phyloP scores from a whole-genome alignment of 2,329 filamentous ascomycete genomes.

The Pseudopyricularia javanii region DNA sequence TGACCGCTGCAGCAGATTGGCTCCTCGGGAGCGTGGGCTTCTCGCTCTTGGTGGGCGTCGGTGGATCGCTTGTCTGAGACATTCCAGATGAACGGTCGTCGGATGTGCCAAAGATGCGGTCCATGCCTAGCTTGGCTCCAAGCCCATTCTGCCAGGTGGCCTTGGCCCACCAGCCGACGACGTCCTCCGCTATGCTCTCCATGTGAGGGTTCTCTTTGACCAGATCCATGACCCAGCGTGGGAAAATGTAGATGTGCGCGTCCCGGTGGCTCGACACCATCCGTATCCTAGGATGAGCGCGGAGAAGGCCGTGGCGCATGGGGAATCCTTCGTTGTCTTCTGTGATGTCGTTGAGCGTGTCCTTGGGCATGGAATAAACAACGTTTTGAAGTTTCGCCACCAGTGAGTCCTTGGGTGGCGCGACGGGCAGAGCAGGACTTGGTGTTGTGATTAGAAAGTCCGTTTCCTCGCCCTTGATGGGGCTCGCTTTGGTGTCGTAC shows the following conservation, averaged over 20 bases:
- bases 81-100: not conserved
- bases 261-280: constrained; percentile 80
- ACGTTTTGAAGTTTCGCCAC: constrained; percentile 61
- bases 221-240: constrained; percentile 81
- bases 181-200: constrained; percentile 81
- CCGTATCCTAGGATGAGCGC: constrained; percentile 61
- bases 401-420: constrained; percentile 51
- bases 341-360: constrained; percentile 73
- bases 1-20: not conserved
- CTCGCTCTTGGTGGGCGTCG: constrained; percentile 6
- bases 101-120: constrained; percentile 41
- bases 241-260: constrained; percentile 90
- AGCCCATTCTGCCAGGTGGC: constrained; percentile 80
- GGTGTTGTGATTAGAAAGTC: constrained; percentile 79
- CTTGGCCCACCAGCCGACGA: constrained; percentile 93
- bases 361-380: constrained; percentile 77
- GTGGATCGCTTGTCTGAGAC: constrained; percentile 1
- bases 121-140: constrained; percentile 62
- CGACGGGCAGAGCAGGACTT: constrained; percentile 43
- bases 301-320: constrained; percentile 63
- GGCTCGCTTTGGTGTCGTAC: constrained; percentile 70
- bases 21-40: constrained; percentile 9
- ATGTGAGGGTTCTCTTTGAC: constrained; percentile 68
- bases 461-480: constrained; percentile 80
- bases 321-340: constrained; percentile 64